Evolutionary conservation across 345 rosid species (phyloP).

Genomic region (Eucalyptus coolabah): DNA sequence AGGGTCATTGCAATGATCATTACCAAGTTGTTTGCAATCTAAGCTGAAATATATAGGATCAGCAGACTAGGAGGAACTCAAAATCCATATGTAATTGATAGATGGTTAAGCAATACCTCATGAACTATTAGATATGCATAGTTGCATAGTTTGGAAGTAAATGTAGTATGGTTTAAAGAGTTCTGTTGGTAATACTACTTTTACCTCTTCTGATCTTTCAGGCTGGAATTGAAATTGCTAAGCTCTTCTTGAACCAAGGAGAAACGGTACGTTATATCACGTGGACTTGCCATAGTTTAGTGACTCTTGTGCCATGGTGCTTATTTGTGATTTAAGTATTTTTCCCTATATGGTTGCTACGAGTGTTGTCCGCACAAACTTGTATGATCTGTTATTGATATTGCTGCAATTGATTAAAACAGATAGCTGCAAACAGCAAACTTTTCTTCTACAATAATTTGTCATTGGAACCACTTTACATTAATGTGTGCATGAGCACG

Average conservation of each 20-base stretch:
- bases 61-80: not conserved
- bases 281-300: not conserved
- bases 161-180: not conserved
- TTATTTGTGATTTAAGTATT: not conserved
- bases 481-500: not conserved
- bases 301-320: not conserved
- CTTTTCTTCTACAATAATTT: not conserved
- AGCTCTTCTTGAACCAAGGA: slow-evolving; percentile 82
- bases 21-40: not conserved
- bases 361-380: not conserved
- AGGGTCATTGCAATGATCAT: not conserved
- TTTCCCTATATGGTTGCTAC: not conserved
- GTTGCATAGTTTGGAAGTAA: not conserved
- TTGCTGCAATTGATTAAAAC: not conserved
- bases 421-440: not conserved
- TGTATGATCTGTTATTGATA: not conserved
- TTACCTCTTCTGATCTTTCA: slow-evolving; percentile 17
- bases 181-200: not conserved
- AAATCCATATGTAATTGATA: not conserved
- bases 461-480: not conserved
- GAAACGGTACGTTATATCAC: slow-evolving; percentile 42
- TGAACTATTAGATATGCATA: not conserved
- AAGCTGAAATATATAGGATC: not conserved
- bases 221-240: slow-evolving; percentile 97
- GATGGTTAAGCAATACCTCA: not conserved